A percentile compares a stretch with the other conserved stretches of the same genome.
Evolutionary conservation across 805 yeast genomes (phyloP).

Genomic region (Zygoascus flipseniorum): DNA sequence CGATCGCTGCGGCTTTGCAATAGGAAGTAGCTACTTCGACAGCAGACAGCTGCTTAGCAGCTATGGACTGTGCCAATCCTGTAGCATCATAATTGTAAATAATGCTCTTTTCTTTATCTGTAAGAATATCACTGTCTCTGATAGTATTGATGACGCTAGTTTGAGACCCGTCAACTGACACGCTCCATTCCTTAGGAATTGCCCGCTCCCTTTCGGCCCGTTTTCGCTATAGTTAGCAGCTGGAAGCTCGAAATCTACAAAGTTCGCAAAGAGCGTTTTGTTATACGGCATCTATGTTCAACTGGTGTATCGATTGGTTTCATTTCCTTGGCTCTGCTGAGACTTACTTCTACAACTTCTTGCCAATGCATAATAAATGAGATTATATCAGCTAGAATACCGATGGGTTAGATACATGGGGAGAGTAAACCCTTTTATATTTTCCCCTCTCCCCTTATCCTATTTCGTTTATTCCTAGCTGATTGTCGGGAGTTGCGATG

Average conservation of each 20-base stretch:
- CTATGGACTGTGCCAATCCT: constrained; percentile 23
- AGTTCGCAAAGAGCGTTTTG: too few species aligned
- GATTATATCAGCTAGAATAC: too few species aligned
- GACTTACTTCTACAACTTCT: not conserved
- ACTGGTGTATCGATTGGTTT: too few species aligned
- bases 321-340: not conserved
- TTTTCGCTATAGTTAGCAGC: constrained; percentile 21
- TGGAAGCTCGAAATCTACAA: too few species aligned
- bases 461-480: too few species aligned
- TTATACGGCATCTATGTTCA: too few species aligned
- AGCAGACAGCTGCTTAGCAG: constrained; percentile 34
- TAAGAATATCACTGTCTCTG: not conserved
- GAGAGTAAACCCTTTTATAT: too few species aligned
- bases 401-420: too few species aligned
- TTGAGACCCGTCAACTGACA: not conserved
- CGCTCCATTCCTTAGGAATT: constrained; percentile 39
- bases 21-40: constrained; percentile 44
- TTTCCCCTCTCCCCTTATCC: too few species aligned
- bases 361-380: not conserved
- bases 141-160: not conserved
- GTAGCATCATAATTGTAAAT: not conserved
- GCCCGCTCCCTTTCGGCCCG: constrained; percentile 34
- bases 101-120: not conserved
- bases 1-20: constrained; percentile 40
- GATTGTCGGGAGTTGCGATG: too few species aligned